phyloP scores from a whole-genome alignment of 2,329 filamentous ascomycete genomes.

The Beauveria bassiana region DNA sequence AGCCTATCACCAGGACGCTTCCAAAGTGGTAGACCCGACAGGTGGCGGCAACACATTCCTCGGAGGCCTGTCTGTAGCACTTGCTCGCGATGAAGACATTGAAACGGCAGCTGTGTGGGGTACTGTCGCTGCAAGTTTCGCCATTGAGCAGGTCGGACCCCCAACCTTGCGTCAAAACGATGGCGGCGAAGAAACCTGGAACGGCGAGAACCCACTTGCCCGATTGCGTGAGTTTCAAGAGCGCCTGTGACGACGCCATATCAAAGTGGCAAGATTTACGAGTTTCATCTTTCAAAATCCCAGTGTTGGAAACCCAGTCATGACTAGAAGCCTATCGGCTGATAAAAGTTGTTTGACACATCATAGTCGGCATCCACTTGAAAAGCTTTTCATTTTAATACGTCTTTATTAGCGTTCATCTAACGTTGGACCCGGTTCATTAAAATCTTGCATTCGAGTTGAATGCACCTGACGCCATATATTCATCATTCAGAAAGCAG shows the following conservation, averaged over 20 bases:
- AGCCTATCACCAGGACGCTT: slow-evolving; percentile 54
- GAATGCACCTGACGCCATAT: slow-evolving; percentile 3
- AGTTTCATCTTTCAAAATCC: not conserved
- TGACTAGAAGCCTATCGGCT: not conserved
- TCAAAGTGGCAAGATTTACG: not conserved
- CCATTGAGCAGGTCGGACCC: slow-evolving; percentile 89
- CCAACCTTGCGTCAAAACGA: slow-evolving; percentile 47
- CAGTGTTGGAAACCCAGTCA: not conserved
- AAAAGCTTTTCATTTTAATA: slow-evolving; percentile 9
- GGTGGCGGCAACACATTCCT: slow-evolving; percentile 91
- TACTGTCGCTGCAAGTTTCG: slow-evolving; percentile 78
- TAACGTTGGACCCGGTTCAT: not conserved
- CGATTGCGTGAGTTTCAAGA: slow-evolving; percentile 44
- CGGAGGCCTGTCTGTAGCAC: slow-evolving; percentile 47
- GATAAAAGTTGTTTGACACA: slow-evolving; percentile 5
- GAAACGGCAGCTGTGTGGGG: slow-evolving; percentile 72
- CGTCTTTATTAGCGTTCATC: slow-evolving; percentile 4
- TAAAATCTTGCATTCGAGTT: not conserved
- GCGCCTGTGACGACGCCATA: slow-evolving; percentile 23
- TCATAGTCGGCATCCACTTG: slow-evolving; percentile 8
- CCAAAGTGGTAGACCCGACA: slow-evolving; percentile 77
- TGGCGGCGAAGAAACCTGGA: slow-evolving; percentile 51
- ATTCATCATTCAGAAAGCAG: not conserved
- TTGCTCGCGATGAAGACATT: slow-evolving; percentile 51
- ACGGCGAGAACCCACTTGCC: slow-evolving; percentile 45